A percentile compares a stretch with the other conserved stretches of the same genome.
Conservation (phyloP, 495 filamentous ascomycete genomes). For the Niebla homalea region DNA sequence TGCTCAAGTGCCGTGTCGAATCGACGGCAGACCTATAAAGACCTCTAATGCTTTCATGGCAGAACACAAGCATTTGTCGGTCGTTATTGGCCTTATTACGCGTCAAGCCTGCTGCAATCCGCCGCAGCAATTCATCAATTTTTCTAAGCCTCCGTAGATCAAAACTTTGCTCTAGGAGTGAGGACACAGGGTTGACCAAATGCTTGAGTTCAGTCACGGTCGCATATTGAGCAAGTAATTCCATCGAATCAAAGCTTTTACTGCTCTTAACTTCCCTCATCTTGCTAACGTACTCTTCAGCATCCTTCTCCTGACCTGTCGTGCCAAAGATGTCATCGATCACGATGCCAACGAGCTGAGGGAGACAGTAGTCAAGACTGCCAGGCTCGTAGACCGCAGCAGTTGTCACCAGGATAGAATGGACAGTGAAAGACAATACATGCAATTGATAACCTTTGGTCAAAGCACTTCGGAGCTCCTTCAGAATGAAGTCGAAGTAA, state of each 20-base stretch:
- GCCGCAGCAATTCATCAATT: conserved; percentile 75
- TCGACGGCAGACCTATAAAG: conserved; percentile 39
- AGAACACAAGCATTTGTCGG: conserved; percentile 74
- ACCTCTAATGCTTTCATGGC: conserved; percentile 82
- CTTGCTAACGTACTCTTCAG: conserved; percentile 83
- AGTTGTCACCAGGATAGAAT: conserved; percentile 71
- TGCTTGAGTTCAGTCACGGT: conserved; percentile 60
- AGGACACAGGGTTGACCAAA: conserved; percentile 62
- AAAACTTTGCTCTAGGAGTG: conserved; percentile 68
- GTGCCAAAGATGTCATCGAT: conserved; percentile 97
- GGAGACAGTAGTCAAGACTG: conserved; percentile 78
- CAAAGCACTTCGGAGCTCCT: conserved; percentile 73
- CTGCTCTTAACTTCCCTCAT: conserved; percentile 97
- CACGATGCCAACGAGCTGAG: conserved; percentile 62
- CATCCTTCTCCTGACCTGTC: conserved; percentile 95
- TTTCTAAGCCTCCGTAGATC: conserved; percentile 66
- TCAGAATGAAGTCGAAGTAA: conserved; percentile 85
- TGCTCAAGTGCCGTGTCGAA: not conserved
- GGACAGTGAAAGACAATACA: conserved; percentile 86
- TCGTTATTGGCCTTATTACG: conserved; percentile 63
- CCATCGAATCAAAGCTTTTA: conserved; percentile 97
- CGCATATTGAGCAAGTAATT: conserved; percentile 69
- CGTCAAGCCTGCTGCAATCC: conserved; percentile 69
- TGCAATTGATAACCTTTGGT: conserved; percentile 82
- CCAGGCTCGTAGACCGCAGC: conserved; percentile 66